These are phyloP conservation scores for Gastrolobium villosum DNA, from an alignment of 306 rosid species.

Conservation along the genomic window DNA sequence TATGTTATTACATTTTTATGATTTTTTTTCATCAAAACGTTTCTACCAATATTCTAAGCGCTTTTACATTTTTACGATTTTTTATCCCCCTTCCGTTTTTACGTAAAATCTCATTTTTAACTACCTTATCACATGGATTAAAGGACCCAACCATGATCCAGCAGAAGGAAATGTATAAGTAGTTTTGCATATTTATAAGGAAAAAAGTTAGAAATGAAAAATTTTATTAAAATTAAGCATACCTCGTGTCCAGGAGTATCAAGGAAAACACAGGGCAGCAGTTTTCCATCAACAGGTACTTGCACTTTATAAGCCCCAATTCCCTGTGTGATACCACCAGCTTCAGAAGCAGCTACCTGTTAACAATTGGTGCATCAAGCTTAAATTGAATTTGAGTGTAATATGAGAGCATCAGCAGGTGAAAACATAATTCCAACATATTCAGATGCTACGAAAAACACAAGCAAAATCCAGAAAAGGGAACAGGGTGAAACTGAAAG, in stretches of 20 bases:
- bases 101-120: too few relatives aligned
- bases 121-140: background rate
- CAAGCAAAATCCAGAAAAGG: conserved; percentile 19
- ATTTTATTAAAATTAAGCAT: conserved; percentile 39
- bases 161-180: conserved; percentile 27
- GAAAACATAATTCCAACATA: conserved; percentile 36
- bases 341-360: conserved; percentile 99
- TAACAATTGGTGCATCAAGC: conserved; percentile 49
- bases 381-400: conserved; percentile 31
- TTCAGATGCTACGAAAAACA: background rate
- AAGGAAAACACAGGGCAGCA: conserved; percentile 88
- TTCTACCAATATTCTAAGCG: too few relatives aligned
- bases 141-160: conserved; percentile 38
- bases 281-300: conserved; percentile 89
- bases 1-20: too few relatives aligned
- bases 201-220: conserved; percentile 21
- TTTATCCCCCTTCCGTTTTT: too few relatives aligned
- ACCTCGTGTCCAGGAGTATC: conserved; percentile 99
- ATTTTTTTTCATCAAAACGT: too few relatives aligned
- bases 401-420: conserved; percentile 13
- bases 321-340: conserved; percentile 99
- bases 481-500: background rate
- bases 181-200: conserved; percentile 21
- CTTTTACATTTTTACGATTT: too few relatives aligned
- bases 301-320: conserved; percentile 93